These are phyloP conservation scores for Fusarium fujikuroi DNA, from an alignment of 2,329 filamentous ascomycete genomes.

Conservation along the genomic window DNA sequence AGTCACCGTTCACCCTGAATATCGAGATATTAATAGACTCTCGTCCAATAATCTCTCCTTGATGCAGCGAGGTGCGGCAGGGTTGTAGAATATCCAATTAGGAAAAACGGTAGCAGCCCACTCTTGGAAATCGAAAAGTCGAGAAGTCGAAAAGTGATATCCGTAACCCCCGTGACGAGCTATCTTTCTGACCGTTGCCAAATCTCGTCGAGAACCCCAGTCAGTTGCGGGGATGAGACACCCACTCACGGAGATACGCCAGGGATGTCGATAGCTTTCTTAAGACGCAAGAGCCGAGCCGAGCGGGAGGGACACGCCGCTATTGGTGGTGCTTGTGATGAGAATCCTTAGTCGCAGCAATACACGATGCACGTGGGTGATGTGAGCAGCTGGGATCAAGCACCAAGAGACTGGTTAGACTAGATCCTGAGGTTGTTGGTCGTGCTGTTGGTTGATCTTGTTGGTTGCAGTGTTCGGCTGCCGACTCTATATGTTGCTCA, in stretches of 20 bases:
- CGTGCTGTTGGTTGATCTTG: not conserved
- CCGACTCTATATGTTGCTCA: not conserved
- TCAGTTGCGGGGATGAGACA: conserved; percentile 32
- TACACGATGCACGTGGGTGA: conserved; percentile 41
- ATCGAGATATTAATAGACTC: conserved; percentile 29
- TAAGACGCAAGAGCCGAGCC: conserved; percentile 37
- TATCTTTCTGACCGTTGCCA: conserved; percentile 21
- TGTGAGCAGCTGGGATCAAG: conserved; percentile 13
- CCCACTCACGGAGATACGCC: conserved; percentile 18
- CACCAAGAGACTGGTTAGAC: conserved; percentile 20
- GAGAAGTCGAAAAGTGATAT: conserved; percentile 37
- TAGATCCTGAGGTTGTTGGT: not conserved
- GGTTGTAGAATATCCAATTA: conserved; percentile 19
- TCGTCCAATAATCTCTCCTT: conserved; percentile 10
- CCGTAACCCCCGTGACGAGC: conserved; percentile 28
- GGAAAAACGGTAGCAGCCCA: conserved; percentile 20
- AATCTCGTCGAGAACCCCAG: conserved; percentile 27
- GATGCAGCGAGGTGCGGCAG: conserved; percentile 19
- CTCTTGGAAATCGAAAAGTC: conserved; percentile 23
- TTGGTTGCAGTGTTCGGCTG: conserved; percentile 13
- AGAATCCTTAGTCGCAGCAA: conserved; percentile 39
- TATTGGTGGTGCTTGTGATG: conserved; percentile 44
- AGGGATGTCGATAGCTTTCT: conserved; percentile 34
- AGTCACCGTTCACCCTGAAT: conserved; percentile 12
- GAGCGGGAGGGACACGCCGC: conserved; percentile 38